A percentile compares a stretch with the other conserved stretches of the same genome.
Evolutionary conservation across 805 yeast genomes (phyloP).

Genomic region (Pichia deserticola): DNA sequence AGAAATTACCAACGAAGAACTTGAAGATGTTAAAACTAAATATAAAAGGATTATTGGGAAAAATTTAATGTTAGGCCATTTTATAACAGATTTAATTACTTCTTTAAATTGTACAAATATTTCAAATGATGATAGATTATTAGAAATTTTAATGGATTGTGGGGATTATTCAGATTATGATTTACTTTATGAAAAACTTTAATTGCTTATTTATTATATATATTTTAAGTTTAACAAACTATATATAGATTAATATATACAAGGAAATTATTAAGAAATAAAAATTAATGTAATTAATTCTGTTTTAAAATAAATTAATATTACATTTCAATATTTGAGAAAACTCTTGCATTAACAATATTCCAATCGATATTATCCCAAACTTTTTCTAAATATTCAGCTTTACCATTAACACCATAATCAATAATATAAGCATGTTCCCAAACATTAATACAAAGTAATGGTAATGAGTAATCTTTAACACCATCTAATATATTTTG

Average conservation of each 20-base stretch:
- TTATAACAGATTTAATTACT: constrained; percentile 27
- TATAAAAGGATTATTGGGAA: constrained; percentile 15
- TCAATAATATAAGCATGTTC: constrained; percentile 82
- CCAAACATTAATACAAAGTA: constrained; percentile 79
- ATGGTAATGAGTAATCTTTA: constrained; percentile 61
- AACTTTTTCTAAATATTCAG: constrained; percentile 64
- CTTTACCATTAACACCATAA: constrained; percentile 72
- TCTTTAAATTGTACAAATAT: constrained; percentile 29
- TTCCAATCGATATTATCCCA: constrained; percentile 85
- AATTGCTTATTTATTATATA: too few species aligned
- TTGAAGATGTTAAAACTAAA: constrained; percentile 12
- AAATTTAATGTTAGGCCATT: constrained; percentile 21
- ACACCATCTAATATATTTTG: constrained; percentile 24
- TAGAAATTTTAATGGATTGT: constrained; percentile 24
- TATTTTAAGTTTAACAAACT: background rate
- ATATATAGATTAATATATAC: background rate
- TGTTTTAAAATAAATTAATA: too few species aligned
- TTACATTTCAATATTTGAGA: constrained; percentile 14
- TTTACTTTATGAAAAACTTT: constrained; percentile 14
- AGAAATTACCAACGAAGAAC: constrained; percentile 9
- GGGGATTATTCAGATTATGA: constrained; percentile 25
- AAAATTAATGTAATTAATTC: background rate
- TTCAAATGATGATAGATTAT: constrained; percentile 23
- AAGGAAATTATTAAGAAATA: background rate
- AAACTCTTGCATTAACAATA: constrained; percentile 45